Conservation (phyloP, 148 eudicot genomes). For the Drosera capensis region DNA sequence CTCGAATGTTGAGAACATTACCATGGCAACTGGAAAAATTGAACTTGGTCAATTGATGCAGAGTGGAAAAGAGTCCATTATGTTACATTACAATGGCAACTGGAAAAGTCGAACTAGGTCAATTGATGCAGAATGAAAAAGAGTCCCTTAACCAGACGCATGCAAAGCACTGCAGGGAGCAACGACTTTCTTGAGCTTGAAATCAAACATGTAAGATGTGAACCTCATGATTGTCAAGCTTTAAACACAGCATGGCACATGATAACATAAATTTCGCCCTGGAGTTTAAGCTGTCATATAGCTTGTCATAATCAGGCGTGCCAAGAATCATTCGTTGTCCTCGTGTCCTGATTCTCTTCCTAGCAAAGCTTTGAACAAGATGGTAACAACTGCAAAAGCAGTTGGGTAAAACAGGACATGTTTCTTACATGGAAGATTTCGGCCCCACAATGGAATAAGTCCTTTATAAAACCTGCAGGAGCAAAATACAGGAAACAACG, state of each 20-base stretch:
- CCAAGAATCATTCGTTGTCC: too few species aligned
- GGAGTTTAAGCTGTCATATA: too few species aligned
- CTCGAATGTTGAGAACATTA: constrained; percentile 60
- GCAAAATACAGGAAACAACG: constrained; percentile 7
- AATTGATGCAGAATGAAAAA: not conserved
- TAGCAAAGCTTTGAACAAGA: not conserved
- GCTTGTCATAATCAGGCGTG: too few species aligned
- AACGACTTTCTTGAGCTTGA: too few species aligned
- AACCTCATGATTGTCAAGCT: too few species aligned
- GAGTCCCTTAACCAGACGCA: too few species aligned
- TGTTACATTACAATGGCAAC: not conserved
- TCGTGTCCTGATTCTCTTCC: too few species aligned
- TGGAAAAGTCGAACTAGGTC: not conserved
- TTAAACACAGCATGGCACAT: too few species aligned
- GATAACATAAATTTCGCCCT: too few species aligned
- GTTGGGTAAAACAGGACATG: not conserved
- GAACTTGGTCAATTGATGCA: not conserved
- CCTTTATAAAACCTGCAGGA: constrained; percentile 50
- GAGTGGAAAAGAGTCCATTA: not conserved
- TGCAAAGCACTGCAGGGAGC: too few species aligned
- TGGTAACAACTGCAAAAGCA: not conserved
- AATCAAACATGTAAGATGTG: too few species aligned
- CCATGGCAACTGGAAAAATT: constrained; percentile 40
- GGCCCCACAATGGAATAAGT: constrained; percentile 54
- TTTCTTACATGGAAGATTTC: constrained; percentile 55